Percentiles rank a stretch among this genome's conserved stretches.
These are phyloP conservation scores for Backusella psychrophila DNA, from an alignment of 192 early-diverging fungal species.

Conservation along the genomic window DNA sequence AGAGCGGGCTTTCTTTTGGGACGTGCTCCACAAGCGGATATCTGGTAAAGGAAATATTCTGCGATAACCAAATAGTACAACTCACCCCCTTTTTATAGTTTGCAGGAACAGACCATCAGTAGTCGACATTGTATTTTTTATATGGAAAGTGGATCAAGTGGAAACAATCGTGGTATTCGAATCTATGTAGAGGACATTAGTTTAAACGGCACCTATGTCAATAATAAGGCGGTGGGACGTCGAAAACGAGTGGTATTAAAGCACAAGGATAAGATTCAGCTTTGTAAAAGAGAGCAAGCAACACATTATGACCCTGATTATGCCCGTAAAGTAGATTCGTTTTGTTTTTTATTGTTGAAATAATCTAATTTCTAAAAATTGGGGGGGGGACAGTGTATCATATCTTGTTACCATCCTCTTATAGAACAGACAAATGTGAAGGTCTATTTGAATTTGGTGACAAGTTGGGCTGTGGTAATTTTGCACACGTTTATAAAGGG, in stretches of 20 bases:
- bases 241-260: conserved; percentile 1
- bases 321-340: neutral
- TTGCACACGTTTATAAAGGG: neutral
- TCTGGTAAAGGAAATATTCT: neutral
- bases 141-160: conserved; percentile 16
- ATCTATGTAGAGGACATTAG: conserved; percentile 16
- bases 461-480: neutral
- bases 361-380: neutral
- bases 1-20: conserved; percentile 15
- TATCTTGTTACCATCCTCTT: neutral
- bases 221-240: neutral
- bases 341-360: too few species aligned
- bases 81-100: neutral
- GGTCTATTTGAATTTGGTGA: neutral
- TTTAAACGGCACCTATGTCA: conserved; percentile 14
- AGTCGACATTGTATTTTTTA: conserved; percentile 12
- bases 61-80: neutral
- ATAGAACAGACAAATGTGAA: neutral
- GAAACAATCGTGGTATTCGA: neutral
- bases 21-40: conserved; percentile 2
- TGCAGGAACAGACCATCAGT: conserved; percentile 1
- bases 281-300: neutral
- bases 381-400: neutral
- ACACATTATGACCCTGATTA: neutral
- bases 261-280: neutral